phyloP scores from a whole-genome alignment of 768 basidiomycete genomes.

The Lactarius sp. region DNA sequence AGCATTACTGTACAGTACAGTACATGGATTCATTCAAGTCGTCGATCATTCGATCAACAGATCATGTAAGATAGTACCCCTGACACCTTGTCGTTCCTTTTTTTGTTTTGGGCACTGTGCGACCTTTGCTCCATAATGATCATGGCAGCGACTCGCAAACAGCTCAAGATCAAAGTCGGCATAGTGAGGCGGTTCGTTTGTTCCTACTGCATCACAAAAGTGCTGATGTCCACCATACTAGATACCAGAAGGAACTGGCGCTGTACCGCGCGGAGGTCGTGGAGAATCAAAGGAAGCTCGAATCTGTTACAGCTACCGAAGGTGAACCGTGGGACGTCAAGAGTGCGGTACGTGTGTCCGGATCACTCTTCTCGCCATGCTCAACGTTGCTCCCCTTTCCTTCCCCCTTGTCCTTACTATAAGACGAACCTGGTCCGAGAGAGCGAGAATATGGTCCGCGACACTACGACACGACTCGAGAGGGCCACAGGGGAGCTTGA shows the following conservation, averaged over 20 bases:
- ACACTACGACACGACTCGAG: conserved; percentile 57
- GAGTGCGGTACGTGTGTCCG: conserved; percentile 50
- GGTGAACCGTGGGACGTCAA: conserved; percentile 71
- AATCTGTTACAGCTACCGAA: conserved; percentile 53
- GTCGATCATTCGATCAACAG: no score
- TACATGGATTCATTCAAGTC: no score
- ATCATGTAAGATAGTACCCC: no score
- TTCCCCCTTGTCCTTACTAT: not conserved
- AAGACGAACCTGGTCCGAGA: conserved; percentile 48
- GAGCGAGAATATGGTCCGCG: conserved; percentile 74
- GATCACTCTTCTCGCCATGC: conserved; percentile 11
- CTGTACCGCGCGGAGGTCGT: conserved; percentile 66
- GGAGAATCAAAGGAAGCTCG: conserved; percentile 51
- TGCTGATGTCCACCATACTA: not conserved
- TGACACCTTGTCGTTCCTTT: no score
- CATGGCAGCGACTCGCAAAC: no score
- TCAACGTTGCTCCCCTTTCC: not conserved
- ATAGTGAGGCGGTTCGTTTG: no score
- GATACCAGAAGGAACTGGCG: conserved; percentile 54
- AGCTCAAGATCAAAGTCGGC: no score
- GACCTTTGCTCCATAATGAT: no score
- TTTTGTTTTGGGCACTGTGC: no score
- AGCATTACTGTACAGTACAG: no score
- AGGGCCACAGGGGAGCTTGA: conserved; percentile 59
- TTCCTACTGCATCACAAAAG: no score